Percentiles rank a stretch among this genome's conserved stretches.
These are phyloP conservation scores for Atkinsonella hypoxylon DNA, from an alignment of 2,329 filamentous ascomycete genomes.

Conservation along the genomic window DNA sequence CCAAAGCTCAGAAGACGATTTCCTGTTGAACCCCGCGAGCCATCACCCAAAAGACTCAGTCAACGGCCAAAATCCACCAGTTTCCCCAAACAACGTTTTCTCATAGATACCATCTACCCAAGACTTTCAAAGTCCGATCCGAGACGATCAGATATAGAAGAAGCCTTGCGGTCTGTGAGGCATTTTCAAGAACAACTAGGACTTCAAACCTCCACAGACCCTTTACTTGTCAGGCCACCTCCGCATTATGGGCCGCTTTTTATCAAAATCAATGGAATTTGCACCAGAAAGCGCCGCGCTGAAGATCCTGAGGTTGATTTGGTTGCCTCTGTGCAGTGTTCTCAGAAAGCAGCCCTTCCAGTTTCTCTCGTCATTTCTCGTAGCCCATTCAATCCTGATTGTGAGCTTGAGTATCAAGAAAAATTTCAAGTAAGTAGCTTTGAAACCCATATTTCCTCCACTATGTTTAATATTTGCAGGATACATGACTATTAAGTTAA, in stretches of 20 bases:
- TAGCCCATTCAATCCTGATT: not conserved
- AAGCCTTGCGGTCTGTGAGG: not conserved
- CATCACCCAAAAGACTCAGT: not conserved
- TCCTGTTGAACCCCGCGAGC: not conserved
- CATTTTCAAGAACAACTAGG: not conserved
- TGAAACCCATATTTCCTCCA: not conserved
- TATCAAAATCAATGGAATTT: slow-evolving; percentile 16
- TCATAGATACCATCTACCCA: slow-evolving; percentile 4
- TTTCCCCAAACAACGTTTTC: slow-evolving; percentile 1
- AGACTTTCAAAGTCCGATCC: not conserved
- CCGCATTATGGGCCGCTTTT: slow-evolving; percentile 2
- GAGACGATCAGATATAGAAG: not conserved
- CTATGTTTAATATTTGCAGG: too few relatives aligned
- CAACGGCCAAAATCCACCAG: not conserved
- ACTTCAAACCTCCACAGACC: not conserved
- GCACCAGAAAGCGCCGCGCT: slow-evolving; percentile 18
- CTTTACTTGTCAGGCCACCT: not conserved
- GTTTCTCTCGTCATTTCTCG: slow-evolving; percentile 6
- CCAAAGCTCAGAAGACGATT: slow-evolving; percentile 1
- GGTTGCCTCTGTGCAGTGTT: slow-evolving; percentile 13
- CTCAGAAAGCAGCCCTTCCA: not conserved
- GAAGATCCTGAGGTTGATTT: slow-evolving; percentile 20
- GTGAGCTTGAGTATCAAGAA: slow-evolving; percentile 1
- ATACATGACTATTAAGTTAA: not conserved
- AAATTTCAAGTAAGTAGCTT: not conserved